phyloP scores from a whole-genome alignment of 768 basidiomycete genomes.

The Podaxis pistillaris region DNA sequence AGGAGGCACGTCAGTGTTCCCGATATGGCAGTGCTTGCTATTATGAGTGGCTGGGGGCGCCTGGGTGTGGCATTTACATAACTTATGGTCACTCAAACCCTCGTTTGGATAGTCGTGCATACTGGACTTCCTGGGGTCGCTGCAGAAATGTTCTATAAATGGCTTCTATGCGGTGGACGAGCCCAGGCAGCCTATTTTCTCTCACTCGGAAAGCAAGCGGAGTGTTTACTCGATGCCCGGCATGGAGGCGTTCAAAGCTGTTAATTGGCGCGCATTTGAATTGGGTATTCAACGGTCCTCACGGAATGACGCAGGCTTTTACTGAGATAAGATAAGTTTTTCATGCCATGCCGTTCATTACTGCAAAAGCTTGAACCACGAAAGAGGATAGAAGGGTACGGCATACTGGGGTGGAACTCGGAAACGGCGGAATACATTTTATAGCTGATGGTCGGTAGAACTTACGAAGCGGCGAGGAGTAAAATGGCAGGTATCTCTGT shows the following conservation, averaged over 20 bases:
- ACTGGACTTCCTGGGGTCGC: not conserved
- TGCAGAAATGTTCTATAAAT: not conserved
- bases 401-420: not conserved
- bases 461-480: conserved; percentile 14
- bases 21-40: conserved; percentile 12
- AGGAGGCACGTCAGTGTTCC: conserved; percentile 1
- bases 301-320: not conserved
- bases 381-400: not conserved
- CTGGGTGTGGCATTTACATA: not conserved
- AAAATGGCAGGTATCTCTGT: not conserved
- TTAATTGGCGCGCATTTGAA: not conserved
- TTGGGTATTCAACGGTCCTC: not conserved
- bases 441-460: not conserved
- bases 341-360: not conserved
- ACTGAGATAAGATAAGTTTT: not conserved
- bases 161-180: not conserved
- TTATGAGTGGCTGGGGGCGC: not conserved
- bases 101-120: not conserved
- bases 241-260: not conserved
- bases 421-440: conserved; percentile 3
- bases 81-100: not conserved
- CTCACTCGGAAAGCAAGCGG: conserved; percentile 1
- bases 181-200: not conserved
- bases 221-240: conserved; percentile 3
- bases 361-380: not conserved